Base-by-base conservation (phyloP, 345 rosid species). In the Linum lewisii region DNA sequence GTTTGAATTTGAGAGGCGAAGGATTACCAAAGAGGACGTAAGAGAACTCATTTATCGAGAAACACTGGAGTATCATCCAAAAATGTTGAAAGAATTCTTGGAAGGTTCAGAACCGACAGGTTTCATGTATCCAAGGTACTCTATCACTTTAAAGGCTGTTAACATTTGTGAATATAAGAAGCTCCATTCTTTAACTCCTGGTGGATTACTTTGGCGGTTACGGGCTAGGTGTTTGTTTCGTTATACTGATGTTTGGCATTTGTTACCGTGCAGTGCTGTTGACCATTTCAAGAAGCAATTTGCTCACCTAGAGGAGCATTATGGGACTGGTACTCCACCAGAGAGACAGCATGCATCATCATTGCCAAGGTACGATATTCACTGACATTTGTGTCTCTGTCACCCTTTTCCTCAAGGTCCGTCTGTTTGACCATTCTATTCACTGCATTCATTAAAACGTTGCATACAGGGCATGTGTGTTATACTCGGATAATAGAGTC, bases 261-360 rank as follows among this genome's bases (percentile, higher is more conserved):
- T 29, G 5, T 8, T 29, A 29, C 34, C 34, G 7, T 29, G 22
- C 85, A 92, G 98, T 72, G 98, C 89, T 18, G 82, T 92, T 55
- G 96, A 92, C 78, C 96, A 88, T 63, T 92, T 92, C 66, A 78
- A 81, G 70, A 92, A 82, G 79, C 98, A 88, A 72, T 88, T 92
- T 79, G 86, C 93, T 0, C 84, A 82, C 78, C 93, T 92, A 4
- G 98, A 88, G 73, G 98, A 92, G 47, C 47, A 89, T 63, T 89
- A 95, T 65, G 73, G 85, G 56, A 71, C 87, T 66, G 95, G 67
- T 71, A 64, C 79, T 66, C 91, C 99, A 51, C 97, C 79, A 0
- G 97, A 88, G 76, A 85, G 99, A 75, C 97, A 88, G 66, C 99
- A 88, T 66, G 89, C 96, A 66, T 93, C 99, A 66, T 93, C 99